phyloP scores from a whole-genome alignment of 2,329 filamentous ascomycete species.

The Aaosphaeria arxii region DNA sequence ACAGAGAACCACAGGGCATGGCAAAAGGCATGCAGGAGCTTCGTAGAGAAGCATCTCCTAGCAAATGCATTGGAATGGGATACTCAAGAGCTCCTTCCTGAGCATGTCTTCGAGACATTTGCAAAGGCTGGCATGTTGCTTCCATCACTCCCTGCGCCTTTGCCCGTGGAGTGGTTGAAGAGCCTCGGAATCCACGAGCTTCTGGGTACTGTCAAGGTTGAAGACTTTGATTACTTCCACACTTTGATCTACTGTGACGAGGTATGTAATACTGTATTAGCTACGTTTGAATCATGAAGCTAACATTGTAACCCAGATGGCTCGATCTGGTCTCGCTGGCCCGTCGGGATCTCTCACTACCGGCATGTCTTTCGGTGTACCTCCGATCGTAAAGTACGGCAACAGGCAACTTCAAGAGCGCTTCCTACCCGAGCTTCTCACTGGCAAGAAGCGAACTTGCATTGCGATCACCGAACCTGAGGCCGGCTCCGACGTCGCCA shows the following conservation, averaged over 20 bases:
- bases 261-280: conserved; percentile 33
- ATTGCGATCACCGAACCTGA: conserved; percentile 79
- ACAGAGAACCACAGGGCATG: conserved; percentile 62
- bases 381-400: conserved; percentile 69
- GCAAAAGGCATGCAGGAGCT: conserved; percentile 66
- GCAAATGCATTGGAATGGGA: conserved; percentile 69
- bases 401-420: conserved; percentile 59
- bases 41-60: conserved; percentile 62
- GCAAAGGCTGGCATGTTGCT: conserved; percentile 65
- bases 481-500: conserved; percentile 71
- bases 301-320: conserved; percentile 52
- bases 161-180: conserved; percentile 67
- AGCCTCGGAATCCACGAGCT: conserved; percentile 64
- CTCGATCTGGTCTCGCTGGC: conserved; percentile 61
- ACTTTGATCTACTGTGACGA: conserved; percentile 69
- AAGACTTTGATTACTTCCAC: conserved; percentile 73
- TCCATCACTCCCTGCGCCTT: conserved; percentile 65
- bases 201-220: conserved; percentile 62
- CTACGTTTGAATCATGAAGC: no score
- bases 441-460: conserved; percentile 64
- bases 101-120: conserved; percentile 63
- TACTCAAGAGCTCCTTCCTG: conserved; percentile 59
- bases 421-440: conserved; percentile 66
- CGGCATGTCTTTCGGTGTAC: conserved; percentile 70
- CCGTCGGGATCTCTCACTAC: conserved; percentile 65